A percentile compares a stretch with the other conserved stretches of the same genome.
Evolutionary conservation across 139 green algal genomes (phyloP).

Genomic region (Limnomonas spitsbergensis): DNA sequence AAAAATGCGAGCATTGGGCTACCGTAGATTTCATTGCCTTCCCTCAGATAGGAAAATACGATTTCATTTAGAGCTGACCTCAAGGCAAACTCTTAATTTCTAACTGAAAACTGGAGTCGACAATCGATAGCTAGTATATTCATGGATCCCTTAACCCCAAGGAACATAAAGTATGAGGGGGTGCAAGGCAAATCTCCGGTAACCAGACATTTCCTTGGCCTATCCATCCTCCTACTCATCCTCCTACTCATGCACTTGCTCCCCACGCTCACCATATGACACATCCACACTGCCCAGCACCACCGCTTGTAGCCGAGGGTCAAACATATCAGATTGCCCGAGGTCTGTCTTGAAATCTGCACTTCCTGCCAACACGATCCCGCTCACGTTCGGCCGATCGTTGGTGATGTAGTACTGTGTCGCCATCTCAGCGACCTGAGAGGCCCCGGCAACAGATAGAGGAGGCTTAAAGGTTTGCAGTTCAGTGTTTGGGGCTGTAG

Average conservation of each 20-base stretch:
- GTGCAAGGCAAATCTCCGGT: too few species aligned
- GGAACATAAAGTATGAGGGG: too few species aligned
- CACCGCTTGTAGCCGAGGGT: conserved; percentile 82
- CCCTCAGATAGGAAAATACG: too few species aligned
- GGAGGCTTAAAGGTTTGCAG: neutral
- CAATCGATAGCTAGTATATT: too few species aligned
- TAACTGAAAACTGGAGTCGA: too few species aligned
- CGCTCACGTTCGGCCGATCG: conserved; percentile 87
- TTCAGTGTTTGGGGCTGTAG: too few species aligned
- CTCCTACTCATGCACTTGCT: conserved; percentile 79
- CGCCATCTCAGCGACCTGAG: conserved; percentile 77
- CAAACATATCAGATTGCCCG: conserved; percentile 92
- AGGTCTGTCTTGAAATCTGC: conserved; percentile 99
- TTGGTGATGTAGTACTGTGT: conserved; percentile 92
- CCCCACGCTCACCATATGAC: conserved; percentile 81
- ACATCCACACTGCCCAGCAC: conserved; percentile 96
- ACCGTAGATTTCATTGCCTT: too few species aligned
- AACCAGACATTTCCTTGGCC: too few species aligned
- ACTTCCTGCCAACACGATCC: conserved; percentile 89
- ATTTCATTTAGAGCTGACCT: too few species aligned
- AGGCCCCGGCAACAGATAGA: neutral
- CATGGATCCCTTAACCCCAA: too few species aligned
- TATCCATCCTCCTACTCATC: conserved; percentile 85
- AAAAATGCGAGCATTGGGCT: too few species aligned
- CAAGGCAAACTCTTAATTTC: too few species aligned